Base-by-base conservation (phyloP, 805 yeast genomes). In the Ogataea angusta region DNA sequence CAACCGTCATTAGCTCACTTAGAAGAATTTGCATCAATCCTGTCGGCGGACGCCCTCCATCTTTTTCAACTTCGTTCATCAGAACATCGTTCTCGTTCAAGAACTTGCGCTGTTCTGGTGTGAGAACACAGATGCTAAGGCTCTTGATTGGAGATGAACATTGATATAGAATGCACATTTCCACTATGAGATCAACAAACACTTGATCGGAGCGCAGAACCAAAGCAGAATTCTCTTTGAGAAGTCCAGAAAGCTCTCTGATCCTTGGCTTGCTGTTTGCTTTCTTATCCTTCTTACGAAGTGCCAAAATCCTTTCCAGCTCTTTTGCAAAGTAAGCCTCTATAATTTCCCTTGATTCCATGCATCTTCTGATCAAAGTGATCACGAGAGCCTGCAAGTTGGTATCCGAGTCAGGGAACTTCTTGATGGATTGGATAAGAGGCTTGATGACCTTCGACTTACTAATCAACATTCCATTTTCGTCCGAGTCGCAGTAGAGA, bases 1-100 rank as follows among this genome's bases (percentile, higher is more conserved):
- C 51, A 4, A 59, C 49, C 3, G 50, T 59, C 78, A 86, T 80
- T 22, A 89, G 62, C 54, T 88, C 90, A 0, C 78, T 65, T 19
- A 89, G 60, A 9, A 89, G 60, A 2, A 75, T 53, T 43, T 78
- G 80, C 47, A 89, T 70, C 10, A 88, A 73, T 2, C 89, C 89
- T 2, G 83, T 46, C 12, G 53, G 41, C 21, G 42, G 39, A 2
- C 26, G 19, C 8, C 38, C 10, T 38, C 34, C 55, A 36, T 58
- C 67, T 5, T 43, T 44, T 63, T 62, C 60, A 10, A 31, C 18
- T 12, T 50, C 59, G 5, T 39, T 48, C 52, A 48, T 48, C 16
- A 30, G 34, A 13, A 62, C 56, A 36, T 68, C 60, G 2, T 43
- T 53, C 6, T 35, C 51, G 5, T 24, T 63, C 6, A 54, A 29